A percentile compares a stretch with the other conserved stretches of the same genome.
Evolutionary conservation across 2,329 filamentous ascomycete species (phyloP).

Genomic region (Colletotrichum falcatum): DNA sequence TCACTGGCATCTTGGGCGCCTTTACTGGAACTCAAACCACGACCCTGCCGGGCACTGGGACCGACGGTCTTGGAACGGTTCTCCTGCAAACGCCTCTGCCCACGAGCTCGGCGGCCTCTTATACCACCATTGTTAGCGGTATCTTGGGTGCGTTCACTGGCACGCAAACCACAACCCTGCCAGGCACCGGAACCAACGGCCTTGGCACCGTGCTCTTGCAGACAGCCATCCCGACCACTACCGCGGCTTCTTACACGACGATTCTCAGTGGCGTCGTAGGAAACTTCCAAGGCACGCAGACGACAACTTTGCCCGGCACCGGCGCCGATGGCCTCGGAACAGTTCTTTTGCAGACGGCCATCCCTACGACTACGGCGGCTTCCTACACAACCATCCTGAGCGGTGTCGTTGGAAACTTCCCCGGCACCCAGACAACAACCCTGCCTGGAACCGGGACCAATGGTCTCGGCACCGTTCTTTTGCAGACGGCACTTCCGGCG

Average conservation of each 20-base stretch:
- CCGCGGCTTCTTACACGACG: not conserved
- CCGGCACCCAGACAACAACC: slow-evolving; percentile 19
- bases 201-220: slow-evolving; percentile 3
- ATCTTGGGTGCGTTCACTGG: slow-evolving; percentile 2
- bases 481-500: slow-evolving; percentile 21
- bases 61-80: slow-evolving; percentile 17
- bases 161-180: not conserved
- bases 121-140: slow-evolving; percentile 7
- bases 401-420: slow-evolving; percentile 17
- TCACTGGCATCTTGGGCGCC: too few relatives aligned
- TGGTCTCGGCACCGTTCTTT: slow-evolving; percentile 9
- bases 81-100: slow-evolving; percentile 20
- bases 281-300: slow-evolving; percentile 6
- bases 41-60: too few relatives aligned
- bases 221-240: slow-evolving; percentile 3
- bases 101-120: too few relatives aligned
- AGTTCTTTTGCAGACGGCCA: slow-evolving; percentile 19
- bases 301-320: not conserved
- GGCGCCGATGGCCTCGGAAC: slow-evolving; percentile 11
- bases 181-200: not conserved
- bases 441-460: slow-evolving; percentile 1
- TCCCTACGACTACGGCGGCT: not conserved
- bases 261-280: slow-evolving; percentile 13
- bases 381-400: slow-evolving; percentile 21
- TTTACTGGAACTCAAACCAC: too few relatives aligned